phyloP scores from a whole-genome alignment of 2,329 filamentous ascomycete species.

The Bipolaris sorokiniana region DNA sequence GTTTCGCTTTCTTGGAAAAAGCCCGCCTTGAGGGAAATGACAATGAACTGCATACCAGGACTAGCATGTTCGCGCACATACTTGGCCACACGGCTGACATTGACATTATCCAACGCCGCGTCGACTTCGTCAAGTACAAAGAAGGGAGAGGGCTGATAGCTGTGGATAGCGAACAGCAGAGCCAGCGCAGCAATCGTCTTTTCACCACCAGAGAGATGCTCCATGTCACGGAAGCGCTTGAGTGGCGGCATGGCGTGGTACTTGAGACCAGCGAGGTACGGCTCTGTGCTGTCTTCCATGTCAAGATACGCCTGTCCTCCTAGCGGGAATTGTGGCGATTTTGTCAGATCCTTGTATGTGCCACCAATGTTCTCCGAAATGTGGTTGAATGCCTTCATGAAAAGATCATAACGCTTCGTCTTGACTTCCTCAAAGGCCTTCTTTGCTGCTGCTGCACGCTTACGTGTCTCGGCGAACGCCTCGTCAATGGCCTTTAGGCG shows the following conservation, averaged over 20 bases:
- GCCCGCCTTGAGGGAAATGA: conserved; percentile 94
- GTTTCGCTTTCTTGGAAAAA: conserved; percentile 97
- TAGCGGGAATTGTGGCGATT: conserved; percentile 88
- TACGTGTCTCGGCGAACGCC: conserved; percentile 86
- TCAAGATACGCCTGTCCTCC: conserved; percentile 88
- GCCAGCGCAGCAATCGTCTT: conserved; percentile 98
- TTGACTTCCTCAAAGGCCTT: conserved; percentile 85
- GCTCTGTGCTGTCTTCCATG: conserved; percentile 94
- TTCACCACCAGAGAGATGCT: conserved; percentile 94
- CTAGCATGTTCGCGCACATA: conserved; percentile 94
- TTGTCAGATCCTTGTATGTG: conserved; percentile 94
- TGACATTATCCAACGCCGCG: conserved; percentile 96
- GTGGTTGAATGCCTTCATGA: conserved; percentile 93
- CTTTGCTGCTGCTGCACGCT: conserved; percentile 73
- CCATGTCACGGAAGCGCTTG: conserved; percentile 99
- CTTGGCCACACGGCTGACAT: conserved; percentile 93
- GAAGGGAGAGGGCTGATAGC: conserved; percentile 93
- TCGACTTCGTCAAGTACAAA: conserved; percentile 99
- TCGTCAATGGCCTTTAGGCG: conserved; percentile 83
- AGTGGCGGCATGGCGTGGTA: conserved; percentile 99
- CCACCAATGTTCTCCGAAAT: conserved; percentile 93
- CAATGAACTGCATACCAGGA: conserved; percentile 98
- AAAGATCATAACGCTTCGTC: conserved; percentile 82
- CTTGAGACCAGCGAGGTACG: conserved; percentile 93
- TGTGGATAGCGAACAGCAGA: conserved; percentile 95